Conservation (phyloP, 202 grass and related monocot genomes). For the Musa balbisiana region DNA sequence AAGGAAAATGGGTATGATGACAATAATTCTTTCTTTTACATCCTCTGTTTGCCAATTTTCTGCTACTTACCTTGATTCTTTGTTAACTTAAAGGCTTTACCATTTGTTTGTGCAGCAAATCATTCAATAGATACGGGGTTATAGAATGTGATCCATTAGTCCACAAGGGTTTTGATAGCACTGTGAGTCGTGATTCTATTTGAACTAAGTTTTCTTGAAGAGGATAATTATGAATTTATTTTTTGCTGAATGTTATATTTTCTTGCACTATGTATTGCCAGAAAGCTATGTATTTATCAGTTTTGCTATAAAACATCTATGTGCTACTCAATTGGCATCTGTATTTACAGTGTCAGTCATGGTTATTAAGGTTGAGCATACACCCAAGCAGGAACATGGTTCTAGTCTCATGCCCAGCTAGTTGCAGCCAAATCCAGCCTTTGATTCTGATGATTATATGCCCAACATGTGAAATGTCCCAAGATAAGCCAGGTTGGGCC, state of each 20-base stretch:
- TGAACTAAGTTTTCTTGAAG: conserved; percentile 4
- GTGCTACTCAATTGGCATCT: too few species aligned
- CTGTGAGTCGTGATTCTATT: conserved; percentile 50
- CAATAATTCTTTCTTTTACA: conserved; percentile 7
- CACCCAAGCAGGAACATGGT: not conserved
- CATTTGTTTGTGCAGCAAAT: conserved; percentile 40
- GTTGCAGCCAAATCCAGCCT: not conserved
- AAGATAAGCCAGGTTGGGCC: not conserved
- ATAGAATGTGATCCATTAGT: conserved; percentile 87
- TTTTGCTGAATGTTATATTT: conserved; percentile 11
- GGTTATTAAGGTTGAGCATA: not conserved
- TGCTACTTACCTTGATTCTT: conserved; percentile 10
- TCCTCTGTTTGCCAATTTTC: not conserved
- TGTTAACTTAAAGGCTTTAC: not conserved
- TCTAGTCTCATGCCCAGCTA: not conserved
- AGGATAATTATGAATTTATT: conserved; percentile 10
- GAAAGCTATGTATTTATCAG: not conserved
- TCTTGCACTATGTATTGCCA: not conserved
- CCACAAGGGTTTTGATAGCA: conserved; percentile 65
- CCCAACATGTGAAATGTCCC: not conserved
- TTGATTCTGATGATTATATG: not conserved
- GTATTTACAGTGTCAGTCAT: not conserved
- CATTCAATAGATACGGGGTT: conserved; percentile 60
- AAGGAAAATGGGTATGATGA: conserved; percentile 64
- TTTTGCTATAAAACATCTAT: too few species aligned